A percentile compares a stretch with the other conserved stretches of the same genome.
phyloP scores from a whole-genome alignment of 495 filamentous ascomycete species.

The Penicillium malachiteum region DNA sequence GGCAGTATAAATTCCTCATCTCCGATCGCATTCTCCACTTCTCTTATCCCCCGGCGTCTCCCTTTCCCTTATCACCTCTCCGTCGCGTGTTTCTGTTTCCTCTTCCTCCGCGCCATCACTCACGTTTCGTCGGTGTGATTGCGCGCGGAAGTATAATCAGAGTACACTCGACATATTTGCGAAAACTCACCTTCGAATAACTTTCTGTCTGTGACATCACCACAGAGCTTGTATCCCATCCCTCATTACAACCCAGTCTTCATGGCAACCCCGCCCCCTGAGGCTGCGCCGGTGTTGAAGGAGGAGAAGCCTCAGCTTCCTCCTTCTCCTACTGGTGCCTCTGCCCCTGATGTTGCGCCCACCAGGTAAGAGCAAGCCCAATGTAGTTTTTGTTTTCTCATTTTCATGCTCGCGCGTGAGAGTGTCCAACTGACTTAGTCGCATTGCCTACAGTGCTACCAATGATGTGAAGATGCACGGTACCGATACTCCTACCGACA shows the following conservation, averaged over 20 bases:
- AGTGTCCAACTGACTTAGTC: conserved; percentile 12
- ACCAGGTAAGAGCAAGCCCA: conserved; percentile 26
- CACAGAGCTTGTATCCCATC: neutral
- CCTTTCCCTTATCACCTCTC: conserved; percentile 6
- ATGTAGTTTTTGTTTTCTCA: no score
- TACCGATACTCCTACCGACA: conserved; percentile 15
- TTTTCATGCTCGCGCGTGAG: no score
- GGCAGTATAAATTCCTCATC: conserved; percentile 46
- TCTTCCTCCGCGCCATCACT: conserved; percentile 8
- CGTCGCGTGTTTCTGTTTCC: conserved; percentile 8
- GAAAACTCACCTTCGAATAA: conserved; percentile 1
- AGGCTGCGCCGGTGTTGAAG: conserved; percentile 37
- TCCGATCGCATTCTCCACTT: conserved; percentile 51
- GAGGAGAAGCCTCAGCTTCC: conserved; percentile 49
- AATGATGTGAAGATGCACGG: conserved; percentile 22
- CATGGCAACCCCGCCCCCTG: conserved; percentile 53
- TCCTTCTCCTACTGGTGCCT: conserved; percentile 39
- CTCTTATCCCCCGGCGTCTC: conserved; percentile 26
- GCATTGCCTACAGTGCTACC: conserved; percentile 18
- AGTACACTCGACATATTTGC: neutral
- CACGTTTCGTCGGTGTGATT: conserved; percentile 9
- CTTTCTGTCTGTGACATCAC: conserved; percentile 5
- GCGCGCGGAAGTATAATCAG: conserved; percentile 22
- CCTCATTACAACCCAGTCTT: conserved; percentile 19
- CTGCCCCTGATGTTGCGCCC: conserved; percentile 30